These are phyloP conservation scores for Paragyromitra xinjiangensis DNA, from an alignment of 495 filamentous ascomycete genomes.

Conservation along the genomic window DNA sequence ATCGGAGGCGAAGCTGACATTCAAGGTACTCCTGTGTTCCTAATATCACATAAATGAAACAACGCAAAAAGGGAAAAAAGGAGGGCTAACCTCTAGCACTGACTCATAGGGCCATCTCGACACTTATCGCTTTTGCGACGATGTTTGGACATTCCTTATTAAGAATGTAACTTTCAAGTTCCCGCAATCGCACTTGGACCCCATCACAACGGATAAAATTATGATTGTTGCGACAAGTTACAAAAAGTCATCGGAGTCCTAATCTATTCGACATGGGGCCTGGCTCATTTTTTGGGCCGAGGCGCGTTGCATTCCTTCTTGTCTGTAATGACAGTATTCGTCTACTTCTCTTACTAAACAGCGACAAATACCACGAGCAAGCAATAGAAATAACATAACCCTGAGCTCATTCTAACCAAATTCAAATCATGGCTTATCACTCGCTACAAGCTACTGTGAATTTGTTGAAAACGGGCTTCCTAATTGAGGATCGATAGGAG, in stretches of 20 bases:
- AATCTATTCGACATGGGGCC: background rate
- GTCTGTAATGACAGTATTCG: background rate
- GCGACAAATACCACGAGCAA: background rate
- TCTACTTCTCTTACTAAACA: background rate
- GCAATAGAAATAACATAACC: background rate
- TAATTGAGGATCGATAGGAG: no score
- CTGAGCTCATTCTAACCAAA: background rate
- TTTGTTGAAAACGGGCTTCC: no score
- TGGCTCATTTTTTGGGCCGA: background rate
- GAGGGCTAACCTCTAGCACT: background rate
- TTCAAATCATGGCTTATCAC: background rate
- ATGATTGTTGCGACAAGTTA: slow-evolving; percentile 25
- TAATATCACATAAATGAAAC: no score
- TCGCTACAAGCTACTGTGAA: background rate
- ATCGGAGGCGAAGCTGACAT: slow-evolving; percentile 15
- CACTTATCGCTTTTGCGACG: slow-evolving; percentile 34
- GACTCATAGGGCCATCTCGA: slow-evolving; percentile 20
- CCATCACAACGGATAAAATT: slow-evolving; percentile 2
- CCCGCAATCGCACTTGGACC: slow-evolving; percentile 1
- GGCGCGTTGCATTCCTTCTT: background rate
- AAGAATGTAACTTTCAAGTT: slow-evolving; percentile 21
- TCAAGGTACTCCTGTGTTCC: slow-evolving; percentile 13
- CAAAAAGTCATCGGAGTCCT: slow-evolving; percentile 44
- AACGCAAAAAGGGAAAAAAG: background rate
- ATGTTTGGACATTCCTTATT: slow-evolving; percentile 37